Conservation (phyloP, 306 rosid species). For the Hylodesmum podocarpum region DNA sequence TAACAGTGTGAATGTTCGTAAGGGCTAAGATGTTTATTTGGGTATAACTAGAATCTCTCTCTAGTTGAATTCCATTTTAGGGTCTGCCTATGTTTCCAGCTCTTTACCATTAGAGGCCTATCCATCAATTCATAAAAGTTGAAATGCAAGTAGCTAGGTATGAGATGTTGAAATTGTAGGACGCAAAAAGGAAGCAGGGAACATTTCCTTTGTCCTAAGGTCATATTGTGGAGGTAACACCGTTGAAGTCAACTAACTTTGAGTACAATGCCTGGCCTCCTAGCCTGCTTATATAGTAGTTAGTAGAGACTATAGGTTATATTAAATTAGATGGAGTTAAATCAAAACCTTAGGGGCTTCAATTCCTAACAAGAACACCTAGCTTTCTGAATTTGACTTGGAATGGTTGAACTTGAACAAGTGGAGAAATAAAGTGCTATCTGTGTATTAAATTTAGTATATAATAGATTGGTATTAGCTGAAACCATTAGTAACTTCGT, state of each 20-base stretch:
- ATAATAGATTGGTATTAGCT: background rate
- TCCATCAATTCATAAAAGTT: conserved; percentile 18
- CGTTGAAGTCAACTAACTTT: conserved; percentile 31
- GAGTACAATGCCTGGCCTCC: conserved; percentile 37
- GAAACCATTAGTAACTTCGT: background rate
- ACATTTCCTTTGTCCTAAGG: conserved; percentile 40
- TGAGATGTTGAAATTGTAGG: conserved; percentile 27
- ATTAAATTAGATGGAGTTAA: background rate
- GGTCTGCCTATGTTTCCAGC: conserved; percentile 38
- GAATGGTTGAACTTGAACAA: background rate
- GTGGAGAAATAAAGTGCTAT: background rate
- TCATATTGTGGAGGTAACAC: background rate
- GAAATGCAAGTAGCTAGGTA: background rate
- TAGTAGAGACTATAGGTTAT: background rate
- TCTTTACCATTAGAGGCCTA: conserved; percentile 24
- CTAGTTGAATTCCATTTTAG: conserved; percentile 16
- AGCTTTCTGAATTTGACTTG: conserved; percentile 14
- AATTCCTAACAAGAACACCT: background rate
- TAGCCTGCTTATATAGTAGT: conserved; percentile 3
- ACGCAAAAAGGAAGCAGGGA: conserved; percentile 33
- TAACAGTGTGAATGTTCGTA: background rate
- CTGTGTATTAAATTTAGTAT: background rate
- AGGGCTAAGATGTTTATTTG: background rate
- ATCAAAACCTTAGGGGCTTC: background rate
- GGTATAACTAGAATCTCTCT: conserved; percentile 7